Evolutionary conservation across 495 filamentous ascomycete species (phyloP).

Genomic region (Amphirosellinia nigrospora): DNA sequence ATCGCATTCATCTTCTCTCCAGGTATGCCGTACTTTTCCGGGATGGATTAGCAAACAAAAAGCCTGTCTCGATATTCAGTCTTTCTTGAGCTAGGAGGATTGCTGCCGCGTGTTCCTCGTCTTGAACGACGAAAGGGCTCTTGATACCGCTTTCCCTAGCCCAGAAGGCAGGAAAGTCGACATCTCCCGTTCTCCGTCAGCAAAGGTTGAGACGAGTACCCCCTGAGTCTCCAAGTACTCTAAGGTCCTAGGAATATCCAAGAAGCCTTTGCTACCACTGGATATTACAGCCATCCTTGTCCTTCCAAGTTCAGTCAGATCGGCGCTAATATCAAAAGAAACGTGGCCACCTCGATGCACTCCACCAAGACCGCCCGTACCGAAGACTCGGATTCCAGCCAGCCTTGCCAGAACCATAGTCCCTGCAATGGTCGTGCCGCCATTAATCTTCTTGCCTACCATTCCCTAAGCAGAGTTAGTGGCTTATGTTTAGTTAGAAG

Average conservation of each 20-base stretch:
- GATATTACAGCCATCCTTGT: slow-evolving; percentile 88
- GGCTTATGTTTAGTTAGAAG: slow-evolving; percentile 5
- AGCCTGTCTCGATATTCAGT: slow-evolving; percentile 71
- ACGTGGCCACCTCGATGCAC: slow-evolving; percentile 90
- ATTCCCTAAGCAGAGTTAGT: slow-evolving; percentile 56
- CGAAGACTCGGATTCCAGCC: slow-evolving; percentile 92
- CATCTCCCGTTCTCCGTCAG: slow-evolving; percentile 67
- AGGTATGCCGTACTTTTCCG: slow-evolving; percentile 70
- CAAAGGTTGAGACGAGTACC: slow-evolving; percentile 84
- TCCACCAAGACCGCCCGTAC: slow-evolving; percentile 82
- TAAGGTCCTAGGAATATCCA: slow-evolving; percentile 88
- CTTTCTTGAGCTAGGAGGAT: slow-evolving; percentile 68
- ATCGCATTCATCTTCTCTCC: slow-evolving; percentile 72
- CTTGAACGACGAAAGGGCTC: slow-evolving; percentile 74
- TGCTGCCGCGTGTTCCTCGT: slow-evolving; percentile 82
- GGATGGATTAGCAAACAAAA: slow-evolving; percentile 88
- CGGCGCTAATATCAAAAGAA: slow-evolving; percentile 92
- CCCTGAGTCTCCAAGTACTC: slow-evolving; percentile 97
- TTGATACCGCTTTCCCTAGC: slow-evolving; percentile 79
- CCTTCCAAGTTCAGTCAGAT: slow-evolving; percentile 92
- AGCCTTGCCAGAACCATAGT: slow-evolving; percentile 89
- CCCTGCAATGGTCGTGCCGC: slow-evolving; percentile 90
- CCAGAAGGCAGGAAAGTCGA: slow-evolving; percentile 92
- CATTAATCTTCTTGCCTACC: slow-evolving; percentile 70
- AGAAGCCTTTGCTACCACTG: slow-evolving; percentile 92